Evolutionary conservation across 106 monocot genomes (phyloP), one percentile per base, ranked within the genome.

Genomic region (Xerophyta viscosa): DNA sequence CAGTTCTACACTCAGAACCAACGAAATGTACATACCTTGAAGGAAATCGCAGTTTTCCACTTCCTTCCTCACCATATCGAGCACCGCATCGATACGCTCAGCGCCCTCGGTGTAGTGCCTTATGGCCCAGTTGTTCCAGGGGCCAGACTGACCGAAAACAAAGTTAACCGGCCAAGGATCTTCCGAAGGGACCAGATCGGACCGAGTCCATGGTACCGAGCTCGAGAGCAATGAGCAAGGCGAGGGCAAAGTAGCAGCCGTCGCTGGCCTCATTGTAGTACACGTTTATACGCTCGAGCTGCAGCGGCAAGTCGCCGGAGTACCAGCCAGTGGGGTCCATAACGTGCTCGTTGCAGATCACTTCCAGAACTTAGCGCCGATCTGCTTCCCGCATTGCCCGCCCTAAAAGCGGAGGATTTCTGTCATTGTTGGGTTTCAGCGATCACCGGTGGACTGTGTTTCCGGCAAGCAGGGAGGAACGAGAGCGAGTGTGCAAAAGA

Each of bases 301-400:
- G 57, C 26, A 58, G 57, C 1, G 24, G 27, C 26, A 43, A 58
- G 57, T 58, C 57, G 57, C 57, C 57, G 42, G 5, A n/a, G 41
- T 58, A 58, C 31, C 44, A 42, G 1, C 57, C 57, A 0, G 57
- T 58, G 57, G 26, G 47, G 41, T 73, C 72, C 39, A 73, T 66
- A 10, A 65, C 72, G 53, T 73, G 72, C 66, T 73, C 72, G 23
- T 52, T 66, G 60, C 72, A 73, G 52, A 73, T 54, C 66, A 73
- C 72, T 53, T 73, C 72, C 72, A 73, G 60, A 73, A 73, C 66
- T 73, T 73, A 45, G 72, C 72, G 53, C 72, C 72, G 60, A 73
- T 73, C 72, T 73, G 72, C 54, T 73, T 73, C 36, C 72, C 72
- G 29, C 72, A 73, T 25, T 73, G 72, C 53, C 72, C 72, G 2